phyloP scores from a whole-genome alignment of 1,284 basidiomycete genomes.

The Ceratobasidium sp. region DNA sequence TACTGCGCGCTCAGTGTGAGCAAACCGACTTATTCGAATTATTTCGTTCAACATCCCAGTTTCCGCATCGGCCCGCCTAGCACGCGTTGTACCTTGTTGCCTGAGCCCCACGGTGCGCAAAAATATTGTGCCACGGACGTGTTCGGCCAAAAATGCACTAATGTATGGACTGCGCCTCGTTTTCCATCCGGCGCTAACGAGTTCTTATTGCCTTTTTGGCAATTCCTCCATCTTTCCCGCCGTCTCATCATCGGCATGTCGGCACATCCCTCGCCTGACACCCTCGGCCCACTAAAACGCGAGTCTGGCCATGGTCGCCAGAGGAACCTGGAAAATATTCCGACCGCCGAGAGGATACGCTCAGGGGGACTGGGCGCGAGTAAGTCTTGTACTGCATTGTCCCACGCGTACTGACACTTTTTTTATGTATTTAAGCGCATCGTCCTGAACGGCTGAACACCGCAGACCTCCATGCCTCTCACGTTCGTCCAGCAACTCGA shows the following conservation, averaged over 20 bases:
- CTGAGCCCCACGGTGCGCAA: neutral
- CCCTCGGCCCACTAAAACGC: neutral
- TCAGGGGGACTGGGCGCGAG: neutral
- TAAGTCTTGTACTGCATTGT: neutral
- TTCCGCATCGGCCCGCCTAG: too few species aligned
- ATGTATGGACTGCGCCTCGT: neutral
- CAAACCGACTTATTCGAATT: too few species aligned
- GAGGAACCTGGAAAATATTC: too few species aligned
- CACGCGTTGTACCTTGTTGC: too few species aligned
- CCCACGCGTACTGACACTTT: neutral
- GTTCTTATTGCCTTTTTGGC: neutral
- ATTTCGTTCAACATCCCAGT: too few species aligned
- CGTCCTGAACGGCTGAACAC: neutral
- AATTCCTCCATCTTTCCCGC: neutral
- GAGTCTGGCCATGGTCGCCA: neutral
- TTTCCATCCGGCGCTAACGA: neutral
- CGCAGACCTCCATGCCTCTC: neutral
- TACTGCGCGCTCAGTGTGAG: too few species aligned
- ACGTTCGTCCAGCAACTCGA: neutral
- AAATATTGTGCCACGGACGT: too few species aligned
- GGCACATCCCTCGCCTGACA: neutral
- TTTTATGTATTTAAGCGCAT: neutral
- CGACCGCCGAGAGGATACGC: too few species aligned
- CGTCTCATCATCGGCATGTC: neutral
- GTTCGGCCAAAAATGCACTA: neutral